Base-by-base conservation (phyloP, 139 green algal genomes). In the Pseudopediastrum boryanum region DNA sequence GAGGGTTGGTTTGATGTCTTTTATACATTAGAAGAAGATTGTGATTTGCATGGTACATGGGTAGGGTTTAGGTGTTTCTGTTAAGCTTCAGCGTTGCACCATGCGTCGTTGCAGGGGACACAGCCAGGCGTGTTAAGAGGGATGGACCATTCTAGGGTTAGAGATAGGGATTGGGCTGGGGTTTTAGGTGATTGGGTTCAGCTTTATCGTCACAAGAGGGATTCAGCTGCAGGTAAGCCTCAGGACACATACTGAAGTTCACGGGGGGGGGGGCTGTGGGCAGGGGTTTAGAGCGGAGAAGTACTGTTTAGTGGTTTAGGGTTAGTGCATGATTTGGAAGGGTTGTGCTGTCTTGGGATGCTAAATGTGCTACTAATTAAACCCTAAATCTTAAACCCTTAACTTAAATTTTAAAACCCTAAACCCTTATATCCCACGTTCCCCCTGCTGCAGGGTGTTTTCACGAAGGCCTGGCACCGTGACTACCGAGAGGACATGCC, bases 211-310 rank as follows among this genome's bases (percentile, higher is more conserved):
- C 23, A 61, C 73, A 33, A 80, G 59, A 12, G 54, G 41, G 59
- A 80, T 80, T 12, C 73, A 80, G 73, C 73, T 80, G 43, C 73
- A 80, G 43, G 73, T 16, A 27, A 19, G n/a, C n/a, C n/a, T n/a
- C n/a, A n/a, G n/a, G n/a, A n/a, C n/a, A n/a, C n/a, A n/a, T n/a
- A n/a, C n/a, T n/a, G n/a, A n/a, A n/a, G n/a, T n/a, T n/a, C n/a
- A n/a, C n/a, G n/a, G n/a, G n/a, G n/a, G n/a, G n/a, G n/a, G n/a
- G n/a, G n/a, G n/a, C n/a, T n/a, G n/a, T n/a, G n/a, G n/a, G n/a
- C n/a, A n/a, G n/a, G n/a, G n/a, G n/a, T n/a, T n/a, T n/a, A n/a
- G n/a, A n/a, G n/a, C n/a, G n/a, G n/a, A n/a, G n/a, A n/a, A n/a
- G n/a, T n/a, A n/a, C n/a, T n/a, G n/a, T n/a, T n/a, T n/a, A n/a